These are phyloP conservation scores for Picea engelmannii DNA, from an alignment of 83 land plant genomes.

Conservation along the genomic window DNA sequence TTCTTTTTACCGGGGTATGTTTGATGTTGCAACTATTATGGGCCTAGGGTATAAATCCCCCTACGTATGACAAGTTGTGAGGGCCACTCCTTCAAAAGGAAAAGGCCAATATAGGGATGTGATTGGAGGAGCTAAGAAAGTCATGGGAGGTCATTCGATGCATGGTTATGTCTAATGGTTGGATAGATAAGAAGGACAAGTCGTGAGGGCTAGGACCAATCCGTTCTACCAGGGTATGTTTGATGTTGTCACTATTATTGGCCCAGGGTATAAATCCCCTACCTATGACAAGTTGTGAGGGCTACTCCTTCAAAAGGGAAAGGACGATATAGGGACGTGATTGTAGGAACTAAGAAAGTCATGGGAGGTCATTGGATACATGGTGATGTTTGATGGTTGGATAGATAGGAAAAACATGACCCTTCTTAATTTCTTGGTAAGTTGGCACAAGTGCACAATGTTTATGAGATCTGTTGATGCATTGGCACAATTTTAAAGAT, in stretches of 20 bases:
- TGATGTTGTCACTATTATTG: slow-evolving; percentile 35
- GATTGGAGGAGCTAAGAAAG: slow-evolving; percentile 18
- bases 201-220: too few species aligned
- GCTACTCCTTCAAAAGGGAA: slow-evolving; percentile 14
- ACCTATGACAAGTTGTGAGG: slow-evolving; percentile 25
- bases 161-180: slow-evolving; percentile 30
- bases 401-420: slow-evolving; percentile 1
- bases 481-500: slow-evolving; percentile 10
- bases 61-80: slow-evolving; percentile 25
- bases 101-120: neutral
- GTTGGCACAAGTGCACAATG: slow-evolving; percentile 27
- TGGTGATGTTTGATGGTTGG: slow-evolving; percentile 34
- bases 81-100: slow-evolving; percentile 19
- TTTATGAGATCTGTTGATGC: slow-evolving; percentile 37
- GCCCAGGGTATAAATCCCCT: slow-evolving; percentile 40
- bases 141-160: slow-evolving; percentile 36
- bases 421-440: slow-evolving; percentile 26
- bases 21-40: slow-evolving; percentile 32
- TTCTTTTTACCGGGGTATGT: slow-evolving; percentile 22
- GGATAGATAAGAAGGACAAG: slow-evolving; percentile 12
- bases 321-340: neutral
- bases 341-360: slow-evolving; percentile 21
- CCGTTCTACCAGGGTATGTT: slow-evolving; percentile 26
- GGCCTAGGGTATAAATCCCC: slow-evolving; percentile 40
- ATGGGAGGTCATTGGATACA: slow-evolving; percentile 34